Percentiles rank a stretch among this genome's conserved stretches.
Evolutionary conservation across 2,329 filamentous ascomycete genomes (phyloP).

Genomic region (Trichophyton mentagrophytes): DNA sequence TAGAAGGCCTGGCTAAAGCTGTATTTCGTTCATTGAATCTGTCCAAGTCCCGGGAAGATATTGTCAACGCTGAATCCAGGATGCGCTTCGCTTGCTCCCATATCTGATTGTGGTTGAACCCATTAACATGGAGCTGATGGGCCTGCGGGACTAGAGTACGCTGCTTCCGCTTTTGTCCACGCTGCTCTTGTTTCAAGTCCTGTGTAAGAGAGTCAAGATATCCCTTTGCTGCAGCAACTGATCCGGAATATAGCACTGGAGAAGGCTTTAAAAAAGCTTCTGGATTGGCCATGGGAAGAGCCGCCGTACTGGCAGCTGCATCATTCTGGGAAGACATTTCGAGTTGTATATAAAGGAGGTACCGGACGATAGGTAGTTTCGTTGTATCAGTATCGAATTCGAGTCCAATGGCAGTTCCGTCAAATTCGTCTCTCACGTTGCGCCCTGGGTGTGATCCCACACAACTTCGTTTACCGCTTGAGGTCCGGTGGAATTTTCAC

Average conservation of each 20-base stretch:
- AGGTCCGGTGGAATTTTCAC: not conserved
- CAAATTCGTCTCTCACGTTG: not conserved
- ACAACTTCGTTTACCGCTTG: not conserved
- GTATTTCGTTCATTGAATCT: not conserved
- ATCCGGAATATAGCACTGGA: constrained; percentile 51
- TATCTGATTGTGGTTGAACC: constrained; percentile 76
- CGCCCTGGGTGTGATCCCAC: not conserved
- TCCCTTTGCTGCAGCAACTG: constrained; percentile 63
- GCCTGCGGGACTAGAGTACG: constrained; percentile 47
- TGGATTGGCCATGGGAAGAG: constrained; percentile 28
- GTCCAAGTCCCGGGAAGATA: constrained; percentile 39
- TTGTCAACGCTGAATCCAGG: constrained; percentile 50
- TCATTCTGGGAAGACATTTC: not conserved
- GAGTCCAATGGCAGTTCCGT: not conserved
- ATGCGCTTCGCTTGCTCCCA: constrained; percentile 89
- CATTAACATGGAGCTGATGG: constrained; percentile 71
- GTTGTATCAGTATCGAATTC: not conserved
- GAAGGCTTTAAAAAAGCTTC: constrained; percentile 68
- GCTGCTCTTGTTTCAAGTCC: constrained; percentile 56
- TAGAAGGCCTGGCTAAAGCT: not conserved
- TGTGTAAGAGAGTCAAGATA: constrained; percentile 70
- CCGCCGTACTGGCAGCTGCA: not conserved
- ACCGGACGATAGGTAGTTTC: not conserved
- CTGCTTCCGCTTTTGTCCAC: constrained; percentile 66
- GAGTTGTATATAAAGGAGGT: not conserved